Evolutionary conservation across 371 early-diverging fungal genomes (phyloP).

Genomic region (Amoeboaphelidium occidentale): DNA sequence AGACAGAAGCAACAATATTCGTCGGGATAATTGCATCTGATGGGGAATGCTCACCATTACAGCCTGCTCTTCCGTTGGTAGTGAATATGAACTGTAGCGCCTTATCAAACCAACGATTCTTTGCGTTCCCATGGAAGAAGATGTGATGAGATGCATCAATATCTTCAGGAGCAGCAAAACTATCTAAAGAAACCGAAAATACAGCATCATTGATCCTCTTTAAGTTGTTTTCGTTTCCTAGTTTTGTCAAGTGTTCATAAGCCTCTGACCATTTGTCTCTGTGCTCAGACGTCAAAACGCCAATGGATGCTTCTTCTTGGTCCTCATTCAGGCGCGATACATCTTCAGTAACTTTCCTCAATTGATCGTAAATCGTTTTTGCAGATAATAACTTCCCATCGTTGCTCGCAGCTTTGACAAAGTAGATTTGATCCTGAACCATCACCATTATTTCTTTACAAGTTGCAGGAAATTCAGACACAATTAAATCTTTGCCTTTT

Average conservation of each 20-base stretch:
- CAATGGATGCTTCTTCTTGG: slow-evolving; percentile 26
- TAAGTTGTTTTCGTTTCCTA: slow-evolving; percentile 19
- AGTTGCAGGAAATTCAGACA: slow-evolving; percentile 14
- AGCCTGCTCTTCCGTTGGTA: slow-evolving; percentile 36
- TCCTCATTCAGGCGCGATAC: slow-evolving; percentile 9
- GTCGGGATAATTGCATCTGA: slow-evolving; percentile 1
- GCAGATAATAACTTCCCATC: slow-evolving; percentile 19
- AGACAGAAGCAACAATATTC: neutral
- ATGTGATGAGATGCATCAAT: neutral
- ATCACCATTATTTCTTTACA: slow-evolving; percentile 43
- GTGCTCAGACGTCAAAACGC: slow-evolving; percentile 54
- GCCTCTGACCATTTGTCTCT: slow-evolving; percentile 53
- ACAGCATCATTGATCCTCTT: slow-evolving; percentile 31
- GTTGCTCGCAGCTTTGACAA: slow-evolving; percentile 27
- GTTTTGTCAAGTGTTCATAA: slow-evolving; percentile 6
- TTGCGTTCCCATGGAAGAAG: slow-evolving; percentile 32
- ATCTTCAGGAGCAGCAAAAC: slow-evolving; percentile 9
- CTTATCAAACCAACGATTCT: slow-evolving; percentile 80
- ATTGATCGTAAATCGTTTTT: slow-evolving; percentile 7
- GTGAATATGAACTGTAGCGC: slow-evolving; percentile 33
- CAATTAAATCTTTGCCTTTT: slow-evolving; percentile 14
- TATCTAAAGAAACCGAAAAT: slow-evolving; percentile 53
- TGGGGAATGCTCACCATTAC: slow-evolving; percentile 31
- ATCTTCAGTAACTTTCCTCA: slow-evolving; percentile 9
- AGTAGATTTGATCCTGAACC: slow-evolving; percentile 47